Evolutionary conservation across 169 alveolate species (phyloP).

Genomic region (Plasmodium yoelii): DNA sequence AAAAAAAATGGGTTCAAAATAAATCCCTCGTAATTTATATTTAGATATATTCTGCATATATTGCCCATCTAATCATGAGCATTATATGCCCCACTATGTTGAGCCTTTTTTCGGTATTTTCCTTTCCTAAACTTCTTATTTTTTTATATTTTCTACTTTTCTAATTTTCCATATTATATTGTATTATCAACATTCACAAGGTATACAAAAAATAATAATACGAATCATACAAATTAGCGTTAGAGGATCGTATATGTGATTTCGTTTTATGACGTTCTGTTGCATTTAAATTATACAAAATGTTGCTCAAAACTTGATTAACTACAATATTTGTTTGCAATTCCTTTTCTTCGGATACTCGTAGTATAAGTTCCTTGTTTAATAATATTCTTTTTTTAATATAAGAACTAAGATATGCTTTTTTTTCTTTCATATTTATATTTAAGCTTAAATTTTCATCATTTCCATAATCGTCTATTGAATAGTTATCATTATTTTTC

Average conservation of each 20-base stretch:
- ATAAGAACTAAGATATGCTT: slow-evolving; percentile 26
- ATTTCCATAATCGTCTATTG: slow-evolving; percentile 2
- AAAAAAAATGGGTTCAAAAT: neutral
- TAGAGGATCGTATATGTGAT: neutral
- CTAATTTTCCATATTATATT: neutral
- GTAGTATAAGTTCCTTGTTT: slow-evolving; percentile 31
- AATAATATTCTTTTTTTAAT: slow-evolving; percentile 37
- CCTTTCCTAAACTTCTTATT: neutral
- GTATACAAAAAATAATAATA: slow-evolving; percentile 59
- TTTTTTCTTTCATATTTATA: slow-evolving; percentile 4
- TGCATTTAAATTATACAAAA: slow-evolving; percentile 34
- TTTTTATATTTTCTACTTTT: neutral
- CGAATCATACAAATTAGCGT: slow-evolving; percentile 30
- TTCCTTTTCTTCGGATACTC: slow-evolving; percentile 17
- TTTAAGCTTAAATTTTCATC: neutral
- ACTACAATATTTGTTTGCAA: slow-evolving; percentile 55
- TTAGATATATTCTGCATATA: no score
- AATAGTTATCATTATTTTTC: slow-evolving; percentile 7
- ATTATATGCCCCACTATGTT: no score
- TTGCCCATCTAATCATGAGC: no score
- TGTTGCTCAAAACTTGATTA: slow-evolving; percentile 37
- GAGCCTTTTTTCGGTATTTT: neutral
- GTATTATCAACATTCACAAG: neutral
- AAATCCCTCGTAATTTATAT: no score
- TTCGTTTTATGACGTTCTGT: neutral